Base-by-base conservation (phyloP, 2,329 filamentous ascomycete species). In the Nemania abortiva region DNA sequence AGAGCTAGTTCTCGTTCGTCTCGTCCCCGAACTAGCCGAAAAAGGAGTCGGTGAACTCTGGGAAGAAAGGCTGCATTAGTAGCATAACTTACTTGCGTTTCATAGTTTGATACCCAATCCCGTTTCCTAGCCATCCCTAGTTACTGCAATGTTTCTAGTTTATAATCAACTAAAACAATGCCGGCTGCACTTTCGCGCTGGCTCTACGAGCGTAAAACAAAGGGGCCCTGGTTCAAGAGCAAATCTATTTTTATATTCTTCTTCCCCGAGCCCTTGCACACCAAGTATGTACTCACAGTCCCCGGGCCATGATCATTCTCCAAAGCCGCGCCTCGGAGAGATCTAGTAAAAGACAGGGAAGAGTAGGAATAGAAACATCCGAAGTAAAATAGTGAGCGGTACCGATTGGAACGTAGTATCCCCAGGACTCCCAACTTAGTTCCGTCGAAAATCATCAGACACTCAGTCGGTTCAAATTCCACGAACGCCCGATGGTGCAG, bases 21-120 rank as follows among this genome's bases (percentile, higher is more conserved):
- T 98, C 70, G 88, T 97, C 77, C 96, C 96, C 4, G 96, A 99
- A 82, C 79, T 98, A 75, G 86, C 86, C 63, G 91, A 93, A 75
- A 90, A 88, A 78, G 89, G 90, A 45, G 87, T 93, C 34, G 84
- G 85, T 64, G 92, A 94, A 75, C 81, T 97, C 65, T 89, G 92
- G 87, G 90, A 89, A 71, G 92, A 94, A 80, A 87, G 93, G 75
- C 84, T 94, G 49, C 65, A 72, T 57, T 71, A 66, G 59, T 61
- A n/a, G 52, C 34, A 50, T 65, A 65, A 13, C 53, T 56, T 22
- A 31, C 20, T 50, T 39, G 2, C 45, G 37, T 39, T 20, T 63
- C 20, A 53, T 64, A 61, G 18, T 53, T 63, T 64, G 37, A 67
- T 59, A 65, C 54, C 55, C 65, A 47, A 20, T 57, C 39, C 31